phyloP scores from a whole-genome alignment of 2,329 filamentous ascomycete genomes.

The Aureobasidium namibiae region DNA sequence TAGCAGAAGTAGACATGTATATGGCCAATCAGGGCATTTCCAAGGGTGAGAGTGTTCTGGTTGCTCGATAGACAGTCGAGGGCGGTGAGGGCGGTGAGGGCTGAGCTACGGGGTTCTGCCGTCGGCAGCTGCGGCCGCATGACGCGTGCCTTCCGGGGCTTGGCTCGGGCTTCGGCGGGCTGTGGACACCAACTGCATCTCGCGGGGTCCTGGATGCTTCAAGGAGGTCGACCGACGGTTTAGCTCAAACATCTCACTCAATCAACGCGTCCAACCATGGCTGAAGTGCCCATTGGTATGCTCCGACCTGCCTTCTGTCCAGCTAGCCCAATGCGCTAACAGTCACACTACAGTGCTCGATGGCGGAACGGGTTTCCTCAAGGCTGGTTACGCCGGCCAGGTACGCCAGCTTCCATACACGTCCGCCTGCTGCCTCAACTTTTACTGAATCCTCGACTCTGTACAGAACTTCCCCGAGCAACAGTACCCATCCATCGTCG shows the following conservation, averaged over 20 bases:
- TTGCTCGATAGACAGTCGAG: not conserved
- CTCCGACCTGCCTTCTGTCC: not conserved
- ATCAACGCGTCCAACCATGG: conserved; percentile 29
- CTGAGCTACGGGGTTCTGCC: not conserved
- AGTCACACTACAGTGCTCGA: conserved; percentile 75
- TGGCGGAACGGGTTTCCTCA: conserved; percentile 98
- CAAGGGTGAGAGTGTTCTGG: not conserved
- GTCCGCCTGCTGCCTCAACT: not conserved
- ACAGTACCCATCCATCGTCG: conserved; percentile 97
- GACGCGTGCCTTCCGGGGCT: conserved; percentile 11
- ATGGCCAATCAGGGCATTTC: not conserved
- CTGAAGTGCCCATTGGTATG: conserved; percentile 43
- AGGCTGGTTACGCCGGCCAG: conserved; percentile 95
- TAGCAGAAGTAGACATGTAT: conserved; percentile 2
- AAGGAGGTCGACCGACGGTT: not conserved
- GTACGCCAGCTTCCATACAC: conserved; percentile 34
- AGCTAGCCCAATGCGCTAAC: conserved; percentile 17
- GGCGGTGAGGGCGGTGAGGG: not conserved
- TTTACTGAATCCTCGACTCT: not conserved
- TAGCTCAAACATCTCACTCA: not conserved
- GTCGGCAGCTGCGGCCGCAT: not conserved
- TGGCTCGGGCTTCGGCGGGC: not conserved
- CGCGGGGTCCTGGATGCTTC: not conserved
- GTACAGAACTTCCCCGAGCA: conserved; percentile 92
- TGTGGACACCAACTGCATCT: conserved; percentile 5